phyloP scores from a whole-genome alignment of 23 red algal genomes.

The Porphyridium purpureum region DNA sequence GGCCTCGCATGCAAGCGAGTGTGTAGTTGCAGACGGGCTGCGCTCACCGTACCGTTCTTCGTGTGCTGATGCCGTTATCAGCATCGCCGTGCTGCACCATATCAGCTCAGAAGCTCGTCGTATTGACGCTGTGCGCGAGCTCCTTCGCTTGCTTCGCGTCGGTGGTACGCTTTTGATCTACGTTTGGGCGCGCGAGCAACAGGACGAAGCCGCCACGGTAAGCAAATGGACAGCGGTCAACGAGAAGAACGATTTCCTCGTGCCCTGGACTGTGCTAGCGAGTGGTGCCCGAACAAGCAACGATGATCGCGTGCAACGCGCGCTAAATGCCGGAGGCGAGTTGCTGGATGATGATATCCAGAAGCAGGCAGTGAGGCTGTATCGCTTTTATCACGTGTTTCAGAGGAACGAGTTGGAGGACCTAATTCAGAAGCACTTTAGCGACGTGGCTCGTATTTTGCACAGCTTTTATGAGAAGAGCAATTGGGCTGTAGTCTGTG shows the following conservation, averaged over 20 bases:
- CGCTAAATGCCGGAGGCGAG: too few relatives aligned
- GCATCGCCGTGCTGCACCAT: conserved; percentile 94
- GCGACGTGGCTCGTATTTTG: background rate
- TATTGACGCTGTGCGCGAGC: conserved; percentile 22
- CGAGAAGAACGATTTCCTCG: background rate
- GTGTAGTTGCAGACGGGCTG: conserved; percentile 25
- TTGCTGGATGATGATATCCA: too few relatives aligned
- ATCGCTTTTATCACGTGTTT: background rate
- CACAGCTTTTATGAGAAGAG: background rate
- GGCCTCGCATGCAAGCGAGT: conserved; percentile 4
- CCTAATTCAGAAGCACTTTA: background rate
- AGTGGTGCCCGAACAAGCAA: background rate
- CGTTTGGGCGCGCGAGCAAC: conserved; percentile 62
- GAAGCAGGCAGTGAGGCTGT: too few relatives aligned
- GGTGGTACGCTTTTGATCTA: conserved; percentile 36
- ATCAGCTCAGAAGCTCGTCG: conserved; percentile 37
- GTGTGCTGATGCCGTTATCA: conserved; percentile 45
- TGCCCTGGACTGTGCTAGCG: background rate
- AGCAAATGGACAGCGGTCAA: background rate
- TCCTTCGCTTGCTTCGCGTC: conserved; percentile 25
- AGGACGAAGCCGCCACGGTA: background rate
- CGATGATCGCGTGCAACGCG: background rate
- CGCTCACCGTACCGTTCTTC: conserved; percentile 17
- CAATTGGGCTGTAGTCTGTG: background rate
- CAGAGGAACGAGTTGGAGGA: background rate